A percentile compares a stretch with the other conserved stretches of the same genome.
phyloP scores from a whole-genome alignment of 2,329 filamentous ascomycete species.

The Fusarium tuaranense region DNA sequence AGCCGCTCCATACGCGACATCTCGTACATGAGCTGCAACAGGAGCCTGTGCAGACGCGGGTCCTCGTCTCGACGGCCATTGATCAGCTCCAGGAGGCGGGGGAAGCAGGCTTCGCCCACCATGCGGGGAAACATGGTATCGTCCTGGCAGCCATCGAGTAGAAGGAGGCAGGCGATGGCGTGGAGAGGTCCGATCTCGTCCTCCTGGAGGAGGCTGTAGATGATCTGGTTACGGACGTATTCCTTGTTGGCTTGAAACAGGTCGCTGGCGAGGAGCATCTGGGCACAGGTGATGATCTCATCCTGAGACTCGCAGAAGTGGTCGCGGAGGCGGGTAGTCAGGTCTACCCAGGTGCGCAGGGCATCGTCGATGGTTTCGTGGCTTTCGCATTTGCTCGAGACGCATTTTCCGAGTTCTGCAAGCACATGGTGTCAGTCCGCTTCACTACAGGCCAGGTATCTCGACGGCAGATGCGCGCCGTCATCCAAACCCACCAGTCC shows the following conservation, averaged over 20 bases:
- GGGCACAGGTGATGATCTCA: slow-evolving; percentile 83
- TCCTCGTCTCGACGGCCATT: slow-evolving; percentile 73
- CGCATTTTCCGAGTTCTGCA: slow-evolving; percentile 61
- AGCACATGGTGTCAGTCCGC: slow-evolving; percentile 22
- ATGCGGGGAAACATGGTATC: slow-evolving; percentile 87
- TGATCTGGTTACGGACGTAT: slow-evolving; percentile 92
- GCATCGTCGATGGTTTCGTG: slow-evolving; percentile 81
- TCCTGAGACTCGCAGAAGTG: slow-evolving; percentile 81
- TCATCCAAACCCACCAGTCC: slow-evolving; percentile 73
- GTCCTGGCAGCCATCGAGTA: slow-evolving; percentile 85
- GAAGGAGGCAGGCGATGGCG: slow-evolving; percentile 83
- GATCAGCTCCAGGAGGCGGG: slow-evolving; percentile 85
- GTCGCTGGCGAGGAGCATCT: slow-evolving; percentile 79
- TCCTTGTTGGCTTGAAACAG: slow-evolving; percentile 81
- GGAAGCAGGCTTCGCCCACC: slow-evolving; percentile 87
- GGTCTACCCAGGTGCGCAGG: slow-evolving; percentile 83
- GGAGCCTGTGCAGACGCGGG: slow-evolving; percentile 78
- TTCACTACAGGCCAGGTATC: background rate
- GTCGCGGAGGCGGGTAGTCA: slow-evolving; percentile 81
- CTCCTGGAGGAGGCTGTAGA: slow-evolving; percentile 91
- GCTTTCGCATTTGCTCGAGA: slow-evolving; percentile 60
- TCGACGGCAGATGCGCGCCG: slow-evolving; percentile 6
- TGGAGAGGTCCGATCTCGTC: slow-evolving; percentile 86
- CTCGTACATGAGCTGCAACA: slow-evolving; percentile 93
- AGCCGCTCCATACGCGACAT: slow-evolving; percentile 94